Conservation (phyloP, 1,284 basidiomycete species). For the Cystobasidium pallidum region DNA sequence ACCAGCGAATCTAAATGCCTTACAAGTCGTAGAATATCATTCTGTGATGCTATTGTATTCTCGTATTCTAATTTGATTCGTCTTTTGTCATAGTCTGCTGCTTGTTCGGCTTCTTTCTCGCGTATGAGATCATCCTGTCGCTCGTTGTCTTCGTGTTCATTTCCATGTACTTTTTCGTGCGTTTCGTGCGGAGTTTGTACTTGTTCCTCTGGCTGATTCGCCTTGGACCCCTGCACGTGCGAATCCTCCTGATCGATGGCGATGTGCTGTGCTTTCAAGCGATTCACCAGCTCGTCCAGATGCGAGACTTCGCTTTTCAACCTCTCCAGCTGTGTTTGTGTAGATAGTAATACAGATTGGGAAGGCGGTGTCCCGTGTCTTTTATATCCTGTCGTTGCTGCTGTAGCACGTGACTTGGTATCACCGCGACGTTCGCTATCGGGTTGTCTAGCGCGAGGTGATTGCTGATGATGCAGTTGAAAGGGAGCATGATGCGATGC, state of each 20-base stretch:
- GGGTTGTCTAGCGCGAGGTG: neutral
- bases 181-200: neutral
- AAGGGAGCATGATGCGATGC: neutral
- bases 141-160: neutral
- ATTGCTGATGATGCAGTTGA: neutral
- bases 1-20: conserved; percentile 23
- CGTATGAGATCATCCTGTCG: neutral
- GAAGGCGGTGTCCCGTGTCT: conserved; percentile 1
- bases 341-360: conserved; percentile 15
- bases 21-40: conserved; percentile 11
- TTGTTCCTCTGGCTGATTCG: too few species aligned
- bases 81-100: neutral
- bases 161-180: neutral
- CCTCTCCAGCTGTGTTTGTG: conserved; percentile 16
- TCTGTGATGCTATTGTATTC: neutral
- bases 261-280: conserved; percentile 8
- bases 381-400: neutral
- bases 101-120: conserved; percentile 12
- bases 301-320: conserved; percentile 20
- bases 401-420: neutral
- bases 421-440: neutral
- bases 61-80: neutral
- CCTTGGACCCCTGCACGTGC: too few species aligned
- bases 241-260: neutral
- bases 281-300: conserved; percentile 17